phyloP scores from a whole-genome alignment of 805 yeast species.

The Pichia nakasei region DNA sequence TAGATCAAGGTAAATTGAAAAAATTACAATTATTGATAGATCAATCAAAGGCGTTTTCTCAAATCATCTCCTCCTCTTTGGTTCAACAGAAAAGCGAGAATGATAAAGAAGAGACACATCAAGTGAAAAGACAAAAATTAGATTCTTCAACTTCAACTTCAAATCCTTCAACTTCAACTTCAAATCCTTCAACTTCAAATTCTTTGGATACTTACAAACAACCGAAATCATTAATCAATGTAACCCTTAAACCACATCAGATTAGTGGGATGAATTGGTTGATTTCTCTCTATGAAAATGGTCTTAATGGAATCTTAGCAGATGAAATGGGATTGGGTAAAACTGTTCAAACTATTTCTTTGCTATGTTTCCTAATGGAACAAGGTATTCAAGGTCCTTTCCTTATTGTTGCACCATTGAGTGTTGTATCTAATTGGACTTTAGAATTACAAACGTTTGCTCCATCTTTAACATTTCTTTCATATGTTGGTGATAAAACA shows the following conservation, averaged over 20 bases:
- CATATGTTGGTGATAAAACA: constrained; percentile 56
- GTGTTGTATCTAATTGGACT: constrained; percentile 82
- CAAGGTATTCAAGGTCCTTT: constrained; percentile 75
- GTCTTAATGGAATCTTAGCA: constrained; percentile 88
- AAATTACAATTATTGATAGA: constrained; percentile 70
- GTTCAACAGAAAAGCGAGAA: constrained; percentile 27
- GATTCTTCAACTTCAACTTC: background rate
- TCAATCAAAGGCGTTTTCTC: constrained; percentile 79
- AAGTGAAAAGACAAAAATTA: background rate
- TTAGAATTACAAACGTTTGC: constrained; percentile 66
- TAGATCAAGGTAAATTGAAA: constrained; percentile 37
- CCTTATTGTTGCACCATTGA: constrained; percentile 69
- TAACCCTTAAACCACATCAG: constrained; percentile 73
- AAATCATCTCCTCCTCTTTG: constrained; percentile 75
- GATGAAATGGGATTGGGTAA: constrained; percentile 98
- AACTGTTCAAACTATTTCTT: constrained; percentile 79
- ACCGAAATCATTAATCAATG: constrained; percentile 47
- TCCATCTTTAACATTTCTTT: constrained; percentile 53
- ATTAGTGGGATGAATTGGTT: constrained; percentile 89
- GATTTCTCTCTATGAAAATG: constrained; percentile 81
- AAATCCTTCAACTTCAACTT: no score
- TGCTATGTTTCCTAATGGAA: constrained; percentile 67
- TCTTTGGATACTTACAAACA: constrained; percentile 26
- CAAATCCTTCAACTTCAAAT: no score
- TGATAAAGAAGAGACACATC: constrained; percentile 14